These are phyloP conservation scores for Penicillium palitans DNA, from an alignment of 2,329 filamentous ascomycete genomes.

Conservation along the genomic window DNA sequence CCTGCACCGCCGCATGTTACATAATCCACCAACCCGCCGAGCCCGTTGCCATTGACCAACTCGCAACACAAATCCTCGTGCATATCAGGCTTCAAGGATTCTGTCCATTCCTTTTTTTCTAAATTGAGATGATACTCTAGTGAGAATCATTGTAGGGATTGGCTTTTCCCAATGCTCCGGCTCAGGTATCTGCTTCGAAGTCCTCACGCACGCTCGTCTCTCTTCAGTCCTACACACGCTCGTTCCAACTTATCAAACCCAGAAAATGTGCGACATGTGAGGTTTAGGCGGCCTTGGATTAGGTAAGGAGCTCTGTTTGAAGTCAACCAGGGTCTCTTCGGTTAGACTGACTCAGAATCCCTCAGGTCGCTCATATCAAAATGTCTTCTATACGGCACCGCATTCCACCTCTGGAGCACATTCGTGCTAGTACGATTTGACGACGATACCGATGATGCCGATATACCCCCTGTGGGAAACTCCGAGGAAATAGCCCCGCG, in stretches of 20 bases:
- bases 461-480: slow-evolving; percentile 14
- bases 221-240: slow-evolving; percentile 23
- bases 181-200: slow-evolving; percentile 32
- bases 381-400: slow-evolving; percentile 33
- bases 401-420: slow-evolving; percentile 37
- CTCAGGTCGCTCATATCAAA: slow-evolving; percentile 33
- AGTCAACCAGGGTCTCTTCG: neutral
- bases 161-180: slow-evolving; percentile 35
- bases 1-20: neutral
- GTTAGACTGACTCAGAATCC: slow-evolving; percentile 1
- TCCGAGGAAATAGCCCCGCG: slow-evolving; percentile 1
- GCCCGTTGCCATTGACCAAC: neutral
- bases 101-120: neutral
- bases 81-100: neutral
- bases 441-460: slow-evolving; percentile 23
- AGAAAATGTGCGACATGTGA: slow-evolving; percentile 35
- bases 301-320: slow-evolving; percentile 24
- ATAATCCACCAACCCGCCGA: neutral
- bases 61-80: neutral
- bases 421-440: slow-evolving; percentile 35
- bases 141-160: slow-evolving; percentile 12
- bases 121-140: slow-evolving; percentile 8
- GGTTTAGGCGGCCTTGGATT: slow-evolving; percentile 37
- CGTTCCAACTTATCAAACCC: slow-evolving; percentile 12
- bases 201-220: slow-evolving; percentile 21